phyloP scores from a whole-genome alignment of 306 rosid species.

The Astragalus glycyphyllos region DNA sequence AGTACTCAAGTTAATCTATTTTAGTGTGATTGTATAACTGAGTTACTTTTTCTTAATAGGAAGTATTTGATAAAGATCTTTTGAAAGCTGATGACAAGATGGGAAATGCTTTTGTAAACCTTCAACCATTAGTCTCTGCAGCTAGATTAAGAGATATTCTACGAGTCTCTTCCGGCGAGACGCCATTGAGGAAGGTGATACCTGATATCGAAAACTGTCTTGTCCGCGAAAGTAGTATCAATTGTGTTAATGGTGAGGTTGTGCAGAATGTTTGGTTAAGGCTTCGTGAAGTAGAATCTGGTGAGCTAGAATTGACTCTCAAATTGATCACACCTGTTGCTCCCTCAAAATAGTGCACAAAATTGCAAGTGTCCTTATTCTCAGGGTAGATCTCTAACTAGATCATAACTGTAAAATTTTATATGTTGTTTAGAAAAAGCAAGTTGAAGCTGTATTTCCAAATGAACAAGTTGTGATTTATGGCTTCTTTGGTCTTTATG shows the following conservation, averaged over 20 bases:
- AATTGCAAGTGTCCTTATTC: slow-evolving; percentile 20
- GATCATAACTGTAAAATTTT: slow-evolving; percentile 45
- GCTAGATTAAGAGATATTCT: slow-evolving; percentile 80
- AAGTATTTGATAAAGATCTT: slow-evolving; percentile 94
- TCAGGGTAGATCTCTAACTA: slow-evolving; percentile 45
- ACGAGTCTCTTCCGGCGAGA: slow-evolving; percentile 64
- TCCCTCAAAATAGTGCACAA: slow-evolving; percentile 41
- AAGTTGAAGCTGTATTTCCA: slow-evolving; percentile 37
- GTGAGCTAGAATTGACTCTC: slow-evolving; percentile 82
- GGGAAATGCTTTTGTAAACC: slow-evolving; percentile 89
- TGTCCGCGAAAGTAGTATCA: slow-evolving; percentile 79
- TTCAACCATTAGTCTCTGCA: slow-evolving; percentile 86
- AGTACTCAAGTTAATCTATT: neutral
- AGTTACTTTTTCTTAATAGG: slow-evolving; percentile 50
- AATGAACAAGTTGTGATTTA: slow-evolving; percentile 39
- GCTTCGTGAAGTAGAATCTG: slow-evolving; percentile 88
- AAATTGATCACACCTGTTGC: slow-evolving; percentile 59
- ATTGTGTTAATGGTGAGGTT: slow-evolving; percentile 76
- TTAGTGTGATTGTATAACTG: slow-evolving; percentile 14
- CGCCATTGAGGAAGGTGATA: slow-evolving; percentile 74
- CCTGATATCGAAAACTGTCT: slow-evolving; percentile 86
- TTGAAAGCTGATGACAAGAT: slow-evolving; percentile 94
- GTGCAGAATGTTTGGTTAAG: slow-evolving; percentile 88
- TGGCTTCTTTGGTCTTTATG: slow-evolving; percentile 35
- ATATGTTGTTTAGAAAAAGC: slow-evolving; percentile 24